phyloP scores from a whole-genome alignment of 352 stramenopile species.

The Peronospora belbahrii region DNA sequence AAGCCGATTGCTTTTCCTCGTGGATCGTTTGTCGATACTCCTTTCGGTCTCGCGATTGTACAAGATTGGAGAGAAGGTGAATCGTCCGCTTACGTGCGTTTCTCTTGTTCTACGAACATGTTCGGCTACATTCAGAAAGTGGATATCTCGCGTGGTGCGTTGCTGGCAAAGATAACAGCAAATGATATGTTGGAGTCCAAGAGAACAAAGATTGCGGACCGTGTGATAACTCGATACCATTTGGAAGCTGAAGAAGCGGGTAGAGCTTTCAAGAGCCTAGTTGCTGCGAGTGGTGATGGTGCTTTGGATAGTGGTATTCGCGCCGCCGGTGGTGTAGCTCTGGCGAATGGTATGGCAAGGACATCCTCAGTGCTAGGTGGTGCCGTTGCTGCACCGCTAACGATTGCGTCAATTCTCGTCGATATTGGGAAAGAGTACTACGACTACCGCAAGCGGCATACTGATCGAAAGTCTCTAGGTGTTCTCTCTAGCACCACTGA shows the following conservation, averaged over 20 bases:
- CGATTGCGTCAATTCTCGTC: conserved; percentile 79
- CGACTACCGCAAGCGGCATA: conserved; percentile 69
- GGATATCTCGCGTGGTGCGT: conserved; percentile 46
- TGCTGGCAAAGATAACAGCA: conserved; percentile 33
- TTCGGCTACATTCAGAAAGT: conserved; percentile 65
- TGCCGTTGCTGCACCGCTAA: conserved; percentile 61
- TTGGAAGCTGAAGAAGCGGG: conserved; percentile 30
- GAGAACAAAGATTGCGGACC: conserved; percentile 46
- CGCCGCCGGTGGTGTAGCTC: conserved; percentile 58
- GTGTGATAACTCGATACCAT: conserved; percentile 45
- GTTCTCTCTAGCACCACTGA: conserved; percentile 66
- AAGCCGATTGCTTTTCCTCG: conserved; percentile 34
- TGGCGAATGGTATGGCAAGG: conserved; percentile 69
- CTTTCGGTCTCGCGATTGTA: conserved; percentile 58
- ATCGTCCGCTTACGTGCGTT: conserved; percentile 39
- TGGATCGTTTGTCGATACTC: conserved; percentile 50
- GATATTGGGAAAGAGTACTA: conserved; percentile 85
- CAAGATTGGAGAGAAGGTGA: conserved; percentile 35
- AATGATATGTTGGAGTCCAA: conserved; percentile 44
- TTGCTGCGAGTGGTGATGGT: conserved; percentile 57
- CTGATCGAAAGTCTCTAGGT: conserved; percentile 56
- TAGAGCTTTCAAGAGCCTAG: conserved; percentile 39
- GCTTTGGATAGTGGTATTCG: conserved; percentile 80
- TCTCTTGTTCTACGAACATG: conserved; percentile 23
- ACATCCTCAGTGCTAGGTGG: conserved; percentile 48